Percentiles rank a stretch among this genome's conserved stretches.
Evolutionary conservation across 768 basidiomycete genomes (phyloP).

Genomic region (Coprinopsis strossmayeri): DNA sequence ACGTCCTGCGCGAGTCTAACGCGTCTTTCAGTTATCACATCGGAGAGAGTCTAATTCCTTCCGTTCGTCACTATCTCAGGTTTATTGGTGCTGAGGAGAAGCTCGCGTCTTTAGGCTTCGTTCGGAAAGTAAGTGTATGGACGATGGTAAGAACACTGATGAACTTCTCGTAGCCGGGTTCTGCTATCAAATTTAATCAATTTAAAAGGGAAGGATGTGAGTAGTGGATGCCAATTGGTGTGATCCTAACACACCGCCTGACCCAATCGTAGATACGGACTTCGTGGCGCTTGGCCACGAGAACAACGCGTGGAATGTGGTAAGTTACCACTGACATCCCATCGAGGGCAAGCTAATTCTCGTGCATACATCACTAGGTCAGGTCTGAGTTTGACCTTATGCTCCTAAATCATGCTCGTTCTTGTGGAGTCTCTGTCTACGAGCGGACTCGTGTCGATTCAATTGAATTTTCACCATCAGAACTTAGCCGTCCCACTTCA

Average conservation of each 20-base stretch:
- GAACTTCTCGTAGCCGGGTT: conserved; percentile 39
- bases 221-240: conserved; percentile 16
- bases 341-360: not conserved
- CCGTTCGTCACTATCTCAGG: conserved; percentile 49
- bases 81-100: conserved; percentile 54
- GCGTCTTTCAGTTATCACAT: conserved; percentile 38
- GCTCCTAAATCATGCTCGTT: conserved; percentile 48
- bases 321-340: conserved; percentile 22
- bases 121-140: conserved; percentile 38
- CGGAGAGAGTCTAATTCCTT: conserved; percentile 57
- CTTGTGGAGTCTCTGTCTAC: conserved; percentile 44
- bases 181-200: conserved; percentile 59
- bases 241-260: conserved; percentile 4
- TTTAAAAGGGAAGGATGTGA: conserved; percentile 59
- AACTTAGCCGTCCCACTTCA: conserved; percentile 40
- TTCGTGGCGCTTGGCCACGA: conserved; percentile 47
- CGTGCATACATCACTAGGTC: no score
- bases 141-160: conserved; percentile 6
- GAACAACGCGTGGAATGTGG: conserved; percentile 58
- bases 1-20: not conserved
- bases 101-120: conserved; percentile 42
- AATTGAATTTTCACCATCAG: conserved; percentile 34
- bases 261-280: conserved; percentile 43
- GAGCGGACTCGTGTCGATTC: conserved; percentile 48
- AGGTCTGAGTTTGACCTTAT: conserved; percentile 59